phyloP scores from a whole-genome alignment of 2,329 filamentous ascomycete species.

The Cytospora mali region DNA sequence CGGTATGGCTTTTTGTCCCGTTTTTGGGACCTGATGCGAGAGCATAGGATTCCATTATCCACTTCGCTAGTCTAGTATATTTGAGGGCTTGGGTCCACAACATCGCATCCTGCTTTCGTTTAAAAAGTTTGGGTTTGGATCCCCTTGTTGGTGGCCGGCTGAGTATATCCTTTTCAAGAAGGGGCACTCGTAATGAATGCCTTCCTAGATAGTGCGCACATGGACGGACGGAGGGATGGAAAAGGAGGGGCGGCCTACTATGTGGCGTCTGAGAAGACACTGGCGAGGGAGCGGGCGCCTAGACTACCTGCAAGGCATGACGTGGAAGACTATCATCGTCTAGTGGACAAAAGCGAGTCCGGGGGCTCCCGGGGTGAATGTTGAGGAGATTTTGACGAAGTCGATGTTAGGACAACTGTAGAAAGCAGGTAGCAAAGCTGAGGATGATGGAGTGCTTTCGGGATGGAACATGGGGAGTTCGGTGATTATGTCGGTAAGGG shows the following conservation, averaged over 20 bases:
- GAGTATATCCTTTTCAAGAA: background rate
- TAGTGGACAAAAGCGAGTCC: background rate
- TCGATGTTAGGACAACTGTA: background rate
- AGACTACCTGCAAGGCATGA: background rate
- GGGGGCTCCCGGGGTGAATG: background rate
- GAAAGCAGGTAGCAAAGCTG: conserved; percentile 5
- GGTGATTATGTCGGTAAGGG: background rate
- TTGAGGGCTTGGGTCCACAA: background rate
- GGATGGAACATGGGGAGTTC: background rate
- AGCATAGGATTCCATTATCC: background rate
- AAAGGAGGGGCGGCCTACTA: background rate
- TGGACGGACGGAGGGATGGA: background rate
- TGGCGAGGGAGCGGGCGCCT: background rate
- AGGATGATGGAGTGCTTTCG: background rate
- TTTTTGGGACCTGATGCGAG: background rate
- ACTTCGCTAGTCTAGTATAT: background rate
- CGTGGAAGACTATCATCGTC: background rate
- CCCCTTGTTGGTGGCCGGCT: background rate
- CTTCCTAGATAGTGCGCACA: background rate
- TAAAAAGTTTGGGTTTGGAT: background rate
- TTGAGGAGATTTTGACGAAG: background rate
- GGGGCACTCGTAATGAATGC: background rate
- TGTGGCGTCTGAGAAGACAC: background rate
- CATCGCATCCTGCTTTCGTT: background rate
- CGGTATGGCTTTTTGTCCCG: background rate